Percentiles rank a stretch among this genome's conserved stretches.
Evolutionary conservation across 306 rosid species (phyloP).

Genomic region (Trifolium dubium): DNA sequence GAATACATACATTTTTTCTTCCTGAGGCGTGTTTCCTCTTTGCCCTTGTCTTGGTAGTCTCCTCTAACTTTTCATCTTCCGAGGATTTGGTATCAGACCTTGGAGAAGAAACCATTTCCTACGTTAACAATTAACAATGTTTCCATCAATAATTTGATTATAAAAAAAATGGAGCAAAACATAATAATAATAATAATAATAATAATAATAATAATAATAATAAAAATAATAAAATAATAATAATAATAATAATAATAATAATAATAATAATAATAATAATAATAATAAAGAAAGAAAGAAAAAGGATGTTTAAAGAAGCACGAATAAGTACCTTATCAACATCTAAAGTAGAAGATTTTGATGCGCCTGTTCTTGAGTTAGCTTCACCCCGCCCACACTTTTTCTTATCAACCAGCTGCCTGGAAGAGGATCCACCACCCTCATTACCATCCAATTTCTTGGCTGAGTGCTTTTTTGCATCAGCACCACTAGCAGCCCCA

Average conservation of each 20-base stretch:
- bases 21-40: constrained; percentile 70
- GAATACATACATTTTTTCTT: constrained; percentile 59
- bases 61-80: constrained; percentile 53
- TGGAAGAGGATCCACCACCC: constrained; percentile 55
- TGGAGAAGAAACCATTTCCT: constrained; percentile 58
- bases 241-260: not conserved
- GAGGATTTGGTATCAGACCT: constrained; percentile 55
- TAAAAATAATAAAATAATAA: not conserved
- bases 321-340: constrained; percentile 54
- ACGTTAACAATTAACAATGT: constrained; percentile 34
- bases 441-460: constrained; percentile 61
- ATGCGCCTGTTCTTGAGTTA: constrained; percentile 44
- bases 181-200: constrained; percentile 5
- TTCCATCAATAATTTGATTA: not conserved
- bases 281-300: not conserved
- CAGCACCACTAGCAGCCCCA: constrained; percentile 54
- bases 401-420: constrained; percentile 59
- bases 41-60: constrained; percentile 57
- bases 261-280: too few relatives aligned
- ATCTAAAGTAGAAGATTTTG: constrained; percentile 55
- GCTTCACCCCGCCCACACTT: constrained; percentile 53
- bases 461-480: constrained; percentile 61
- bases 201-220: not conserved
- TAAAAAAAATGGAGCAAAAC: constrained; percentile 16
- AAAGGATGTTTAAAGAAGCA: constrained; percentile 26